A percentile compares a stretch with the other conserved stretches of the same genome.
Evolutionary conservation across 495 filamentous ascomycete species (phyloP).

Genomic region (Schizothecium vesticola): DNA sequence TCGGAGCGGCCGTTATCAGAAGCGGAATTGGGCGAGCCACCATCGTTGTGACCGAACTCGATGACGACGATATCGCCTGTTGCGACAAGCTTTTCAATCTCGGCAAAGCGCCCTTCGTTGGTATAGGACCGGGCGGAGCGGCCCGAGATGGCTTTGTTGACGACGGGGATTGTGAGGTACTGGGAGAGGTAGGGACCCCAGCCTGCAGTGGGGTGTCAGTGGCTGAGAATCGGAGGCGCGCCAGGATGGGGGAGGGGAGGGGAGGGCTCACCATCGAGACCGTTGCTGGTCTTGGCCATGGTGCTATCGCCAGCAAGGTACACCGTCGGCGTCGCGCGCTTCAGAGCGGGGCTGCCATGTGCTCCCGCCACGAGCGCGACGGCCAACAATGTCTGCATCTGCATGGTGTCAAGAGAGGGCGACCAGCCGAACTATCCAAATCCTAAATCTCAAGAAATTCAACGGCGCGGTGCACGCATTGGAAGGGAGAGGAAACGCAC

Average conservation of each 20-base stretch:
- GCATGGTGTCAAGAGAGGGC: too few relatives aligned
- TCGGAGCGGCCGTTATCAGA: conserved; percentile 56
- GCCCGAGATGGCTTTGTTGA: conserved; percentile 55
- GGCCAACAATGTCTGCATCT: background rate
- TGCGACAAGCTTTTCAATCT: conserved; percentile 44
- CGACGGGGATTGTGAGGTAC: conserved; percentile 41
- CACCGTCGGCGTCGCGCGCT: conserved; percentile 28
- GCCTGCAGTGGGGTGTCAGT: conserved; percentile 32
- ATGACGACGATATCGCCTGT: conserved; percentile 55
- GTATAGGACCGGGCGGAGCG: conserved; percentile 57
- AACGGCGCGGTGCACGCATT: too few relatives aligned
- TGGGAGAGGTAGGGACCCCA: conserved; percentile 56
- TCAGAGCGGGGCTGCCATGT: conserved; percentile 8
- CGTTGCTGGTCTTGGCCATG: conserved; percentile 38
- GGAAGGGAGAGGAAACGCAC: too few relatives aligned
- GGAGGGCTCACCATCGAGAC: background rate
- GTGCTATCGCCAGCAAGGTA: conserved; percentile 56
- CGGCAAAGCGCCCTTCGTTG: conserved; percentile 54
- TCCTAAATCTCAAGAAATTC: too few relatives aligned
- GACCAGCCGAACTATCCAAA: too few relatives aligned
- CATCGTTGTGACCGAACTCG: conserved; percentile 64
- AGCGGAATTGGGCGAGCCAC: conserved; percentile 46
- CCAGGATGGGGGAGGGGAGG: background rate
- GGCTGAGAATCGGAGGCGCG: too few relatives aligned
- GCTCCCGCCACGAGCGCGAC: conserved; percentile 8